phyloP scores from a whole-genome alignment of 306 rosid species.

The Cucumis hystrix region DNA sequence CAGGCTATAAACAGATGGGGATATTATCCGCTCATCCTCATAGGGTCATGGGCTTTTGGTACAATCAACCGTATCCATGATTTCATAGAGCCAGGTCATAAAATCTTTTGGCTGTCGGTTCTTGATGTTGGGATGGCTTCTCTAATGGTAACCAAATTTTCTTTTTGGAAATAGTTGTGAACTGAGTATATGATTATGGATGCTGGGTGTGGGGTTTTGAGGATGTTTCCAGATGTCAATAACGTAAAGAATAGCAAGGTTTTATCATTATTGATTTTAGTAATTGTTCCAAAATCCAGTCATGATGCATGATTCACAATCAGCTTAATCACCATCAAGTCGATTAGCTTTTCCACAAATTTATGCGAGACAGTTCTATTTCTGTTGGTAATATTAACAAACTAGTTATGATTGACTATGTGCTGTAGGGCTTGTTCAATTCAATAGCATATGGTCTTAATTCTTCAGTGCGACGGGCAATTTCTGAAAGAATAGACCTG shows the following conservation, averaged over 20 bases:
- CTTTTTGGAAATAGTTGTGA: background rate
- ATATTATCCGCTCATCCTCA: constrained; percentile 87
- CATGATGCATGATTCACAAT: background rate
- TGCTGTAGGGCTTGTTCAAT: constrained; percentile 82
- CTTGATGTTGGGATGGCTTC: constrained; percentile 88
- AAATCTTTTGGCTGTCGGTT: constrained; percentile 86
- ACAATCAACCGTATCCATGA: constrained; percentile 88
- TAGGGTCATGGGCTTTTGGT: constrained; percentile 93
- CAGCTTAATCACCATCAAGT: background rate
- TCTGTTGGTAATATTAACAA: background rate
- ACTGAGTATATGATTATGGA: background rate
- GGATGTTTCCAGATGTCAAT: background rate
- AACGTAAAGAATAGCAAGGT: background rate
- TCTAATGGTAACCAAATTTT: constrained; percentile 53
- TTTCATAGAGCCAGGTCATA: constrained; percentile 75
- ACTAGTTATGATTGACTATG: background rate
- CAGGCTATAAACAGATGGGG: constrained; percentile 97
- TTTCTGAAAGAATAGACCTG: constrained; percentile 76
- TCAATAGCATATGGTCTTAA: constrained; percentile 96
- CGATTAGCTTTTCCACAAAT: background rate
- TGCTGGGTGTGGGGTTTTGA: background rate
- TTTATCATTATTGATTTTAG: background rate
- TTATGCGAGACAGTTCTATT: background rate
- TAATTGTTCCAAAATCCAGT: background rate
- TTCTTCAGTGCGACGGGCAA: constrained; percentile 89